Percentiles rank a stretch among this genome's conserved stretches.
These are phyloP conservation scores for Choiromyces venosus DNA, from an alignment of 495 filamentous ascomycete genomes.

Conservation along the genomic window DNA sequence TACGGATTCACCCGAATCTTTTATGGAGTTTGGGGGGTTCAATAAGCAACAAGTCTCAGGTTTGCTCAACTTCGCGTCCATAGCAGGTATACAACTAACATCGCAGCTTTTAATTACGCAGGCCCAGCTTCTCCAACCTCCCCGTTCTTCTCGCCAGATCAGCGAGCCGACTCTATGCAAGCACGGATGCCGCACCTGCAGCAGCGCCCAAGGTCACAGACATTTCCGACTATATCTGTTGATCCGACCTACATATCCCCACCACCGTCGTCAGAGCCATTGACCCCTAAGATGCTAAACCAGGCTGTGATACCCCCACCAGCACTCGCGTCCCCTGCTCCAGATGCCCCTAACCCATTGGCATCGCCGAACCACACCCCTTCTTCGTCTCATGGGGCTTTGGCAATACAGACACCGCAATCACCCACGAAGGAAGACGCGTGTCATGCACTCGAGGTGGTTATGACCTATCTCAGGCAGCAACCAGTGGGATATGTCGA, in stretches of 20 bases:
- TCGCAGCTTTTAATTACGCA: constrained; percentile 61
- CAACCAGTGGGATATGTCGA: constrained; percentile 64
- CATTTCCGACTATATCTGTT: constrained; percentile 66
- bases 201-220: constrained; percentile 81
- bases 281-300: constrained; percentile 57
- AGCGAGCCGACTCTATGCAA: constrained; percentile 50
- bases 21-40: constrained; percentile 47
- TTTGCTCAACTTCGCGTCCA: constrained; percentile 53
- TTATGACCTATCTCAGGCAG: constrained; percentile 77
- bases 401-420: constrained; percentile 45
- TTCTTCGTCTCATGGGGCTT: constrained; percentile 43
- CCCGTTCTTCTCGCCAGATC: constrained; percentile 68
- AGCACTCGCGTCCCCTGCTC: constrained; percentile 65
- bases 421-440: constrained; percentile 89
- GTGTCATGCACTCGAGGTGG: constrained; percentile 71
- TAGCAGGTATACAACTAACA: constrained; percentile 54
- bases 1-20: constrained; percentile 45
- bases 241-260: constrained; percentile 68
- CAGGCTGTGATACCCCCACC: constrained; percentile 54
- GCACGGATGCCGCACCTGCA: constrained; percentile 50
- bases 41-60: constrained; percentile 51
- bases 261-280: constrained; percentile 56
- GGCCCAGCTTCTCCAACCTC: constrained; percentile 79
- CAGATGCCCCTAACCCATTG: constrained; percentile 53
- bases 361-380: constrained; percentile 37